Evolutionary conservation across 176 grass and related monocot species (phyloP).

Genomic region (Cocos nucifera): DNA sequence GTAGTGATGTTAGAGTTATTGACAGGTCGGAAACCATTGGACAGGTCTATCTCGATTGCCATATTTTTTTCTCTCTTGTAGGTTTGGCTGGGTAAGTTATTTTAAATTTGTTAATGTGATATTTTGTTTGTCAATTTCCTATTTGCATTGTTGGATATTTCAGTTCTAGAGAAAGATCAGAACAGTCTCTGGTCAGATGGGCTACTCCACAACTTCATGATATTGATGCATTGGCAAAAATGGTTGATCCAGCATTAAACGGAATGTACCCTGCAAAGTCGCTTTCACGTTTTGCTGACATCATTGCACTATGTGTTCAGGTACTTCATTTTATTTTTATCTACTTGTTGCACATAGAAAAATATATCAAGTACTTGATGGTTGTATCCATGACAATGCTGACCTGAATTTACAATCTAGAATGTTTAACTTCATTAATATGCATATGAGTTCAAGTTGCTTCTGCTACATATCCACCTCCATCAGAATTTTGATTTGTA

Average conservation of each 20-base stretch:
- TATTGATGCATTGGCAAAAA: constrained; percentile 88
- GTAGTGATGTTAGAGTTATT: constrained; percentile 97
- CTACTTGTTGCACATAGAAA: not conserved
- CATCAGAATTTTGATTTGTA: no score
- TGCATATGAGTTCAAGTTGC: no score
- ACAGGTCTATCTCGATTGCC: constrained; percentile 47
- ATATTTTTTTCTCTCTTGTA: constrained; percentile 10
- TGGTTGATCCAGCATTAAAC: constrained; percentile 93
- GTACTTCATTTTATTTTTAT: constrained; percentile 28
- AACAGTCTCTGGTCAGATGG: constrained; percentile 98
- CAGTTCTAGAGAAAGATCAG: constrained; percentile 84
- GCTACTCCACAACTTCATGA: constrained; percentile 97
- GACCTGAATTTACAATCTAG: no score
- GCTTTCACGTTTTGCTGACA: constrained; percentile 85
- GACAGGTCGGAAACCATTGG: constrained; percentile 84
- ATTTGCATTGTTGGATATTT: constrained; percentile 10
- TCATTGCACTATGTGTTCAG: constrained; percentile 95
- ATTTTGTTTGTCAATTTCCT: constrained; percentile 5
- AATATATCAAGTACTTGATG: no score
- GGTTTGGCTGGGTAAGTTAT: not conserved
- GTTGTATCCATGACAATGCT: no score
- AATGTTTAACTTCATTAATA: no score
- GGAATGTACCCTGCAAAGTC: constrained; percentile 99
- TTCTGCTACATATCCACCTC: no score
- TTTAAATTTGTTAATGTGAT: not conserved